Evolutionary conservation across 2,329 filamentous ascomycete species (phyloP).

Genomic region (Ophiostoma montium): DNA sequence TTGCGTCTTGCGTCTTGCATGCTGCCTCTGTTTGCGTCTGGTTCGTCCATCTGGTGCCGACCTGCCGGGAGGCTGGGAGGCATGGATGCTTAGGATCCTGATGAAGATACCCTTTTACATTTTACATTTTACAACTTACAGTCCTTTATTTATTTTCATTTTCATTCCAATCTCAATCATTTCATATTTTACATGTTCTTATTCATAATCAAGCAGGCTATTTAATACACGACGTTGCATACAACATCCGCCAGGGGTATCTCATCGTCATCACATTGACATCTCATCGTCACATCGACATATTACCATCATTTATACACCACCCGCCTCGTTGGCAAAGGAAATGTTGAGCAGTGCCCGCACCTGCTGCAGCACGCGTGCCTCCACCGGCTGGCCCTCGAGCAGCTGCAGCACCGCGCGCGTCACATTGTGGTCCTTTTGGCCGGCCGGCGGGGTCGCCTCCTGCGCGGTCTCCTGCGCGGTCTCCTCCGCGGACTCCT

Average conservation of each 20-base stretch:
- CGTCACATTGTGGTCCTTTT: conserved; percentile 23
- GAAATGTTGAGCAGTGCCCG: conserved; percentile 40
- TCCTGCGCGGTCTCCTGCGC: no score
- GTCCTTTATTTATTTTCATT: background rate
- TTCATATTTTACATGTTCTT: no score
- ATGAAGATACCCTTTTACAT: conserved; percentile 6
- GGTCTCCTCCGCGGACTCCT: background rate
- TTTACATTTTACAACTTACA: background rate
- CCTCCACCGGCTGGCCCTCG: conserved; percentile 26
- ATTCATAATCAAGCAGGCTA: no score
- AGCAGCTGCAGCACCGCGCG: conserved; percentile 37
- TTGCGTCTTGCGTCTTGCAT: background rate
- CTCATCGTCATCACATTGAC: no score
- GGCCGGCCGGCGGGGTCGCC: no score
- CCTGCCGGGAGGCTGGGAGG: no score
- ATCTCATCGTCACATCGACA: background rate
- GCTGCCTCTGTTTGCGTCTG: background rate
- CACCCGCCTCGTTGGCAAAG: background rate
- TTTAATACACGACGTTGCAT: no score
- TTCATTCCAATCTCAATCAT: no score
- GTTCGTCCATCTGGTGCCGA: background rate
- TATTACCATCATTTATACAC: background rate
- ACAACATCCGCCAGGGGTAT: no score
- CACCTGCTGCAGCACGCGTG: conserved; percentile 24
- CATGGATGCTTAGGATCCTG: no score